Conservation (phyloP, 495 filamentous ascomycete genomes). For the Aspergillus ellipticus region DNA sequence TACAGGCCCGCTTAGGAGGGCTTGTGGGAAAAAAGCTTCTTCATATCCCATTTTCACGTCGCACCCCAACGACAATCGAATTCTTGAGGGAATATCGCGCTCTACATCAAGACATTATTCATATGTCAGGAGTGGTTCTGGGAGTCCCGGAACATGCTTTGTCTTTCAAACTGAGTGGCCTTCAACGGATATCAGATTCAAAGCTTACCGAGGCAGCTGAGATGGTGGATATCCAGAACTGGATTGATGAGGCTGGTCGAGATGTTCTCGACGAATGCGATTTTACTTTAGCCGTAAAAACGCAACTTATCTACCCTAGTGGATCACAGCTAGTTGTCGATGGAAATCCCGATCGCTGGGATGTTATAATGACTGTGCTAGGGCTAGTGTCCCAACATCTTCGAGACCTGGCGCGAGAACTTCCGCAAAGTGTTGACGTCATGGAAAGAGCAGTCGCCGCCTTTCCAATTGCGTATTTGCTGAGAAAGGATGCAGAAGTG, state of each 20-base stretch:
- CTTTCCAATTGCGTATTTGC: constrained; percentile 21
- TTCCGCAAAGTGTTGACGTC: constrained; percentile 41
- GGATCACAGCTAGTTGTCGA: constrained; percentile 54
- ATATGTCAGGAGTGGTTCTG: constrained; percentile 50
- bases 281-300: constrained; percentile 55
- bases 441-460: constrained; percentile 6
- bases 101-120: constrained; percentile 45
- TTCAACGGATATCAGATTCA: constrained; percentile 43
- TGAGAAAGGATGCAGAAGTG: constrained; percentile 18
- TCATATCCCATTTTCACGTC: constrained; percentile 60
- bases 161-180: constrained; percentile 63
- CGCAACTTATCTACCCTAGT: constrained; percentile 66
- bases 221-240: constrained; percentile 30
- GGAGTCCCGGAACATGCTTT: constrained; percentile 66
- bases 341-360: constrained; percentile 57
- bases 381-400: constrained; percentile 33
- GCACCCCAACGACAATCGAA: constrained; percentile 22
- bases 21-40: constrained; percentile 54
- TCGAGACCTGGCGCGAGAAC: constrained; percentile 11
- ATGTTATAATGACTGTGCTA: constrained; percentile 50
- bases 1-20: constrained; percentile 56
- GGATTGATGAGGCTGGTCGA: constrained; percentile 39
- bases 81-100: constrained; percentile 9
- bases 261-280: constrained; percentile 66
- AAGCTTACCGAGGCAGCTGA: constrained; percentile 10